These are phyloP conservation scores for Claviceps paspali DNA, from an alignment of 2,329 filamentous ascomycete species.

Conservation along the genomic window DNA sequence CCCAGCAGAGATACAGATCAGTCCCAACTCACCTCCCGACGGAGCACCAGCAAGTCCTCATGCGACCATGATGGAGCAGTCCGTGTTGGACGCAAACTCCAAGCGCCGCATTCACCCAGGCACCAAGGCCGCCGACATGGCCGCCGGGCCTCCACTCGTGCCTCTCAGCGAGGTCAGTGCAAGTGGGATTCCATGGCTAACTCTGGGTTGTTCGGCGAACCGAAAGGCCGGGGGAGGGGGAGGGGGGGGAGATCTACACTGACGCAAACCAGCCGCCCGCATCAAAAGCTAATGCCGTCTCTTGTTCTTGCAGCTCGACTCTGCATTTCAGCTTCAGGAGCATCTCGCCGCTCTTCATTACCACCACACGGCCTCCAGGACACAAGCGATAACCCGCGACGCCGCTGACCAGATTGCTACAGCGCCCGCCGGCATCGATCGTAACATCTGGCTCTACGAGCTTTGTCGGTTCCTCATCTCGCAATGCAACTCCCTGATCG, in stretches of 20 bases:
- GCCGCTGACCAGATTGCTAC: slow-evolving; percentile 63
- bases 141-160: slow-evolving; percentile 74
- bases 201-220: too few species aligned
- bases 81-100: slow-evolving; percentile 55
- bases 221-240: too few species aligned
- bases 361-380: slow-evolving; percentile 54
- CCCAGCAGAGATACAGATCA: slow-evolving; percentile 85
- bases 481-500: slow-evolving; percentile 83
- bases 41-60: slow-evolving; percentile 37
- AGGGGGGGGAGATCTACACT: too few species aligned
- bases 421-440: slow-evolving; percentile 68
- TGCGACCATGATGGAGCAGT: slow-evolving; percentile 47
- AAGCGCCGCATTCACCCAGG: slow-evolving; percentile 80
- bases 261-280: too few species aligned
- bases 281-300: too few species aligned
- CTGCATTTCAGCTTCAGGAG: slow-evolving; percentile 92
- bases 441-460: slow-evolving; percentile 91
- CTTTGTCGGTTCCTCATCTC: slow-evolving; percentile 91
- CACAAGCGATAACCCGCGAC: slow-evolving; percentile 57
- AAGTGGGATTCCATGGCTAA: neutral
- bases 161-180: slow-evolving; percentile 62
- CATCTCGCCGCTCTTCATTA: slow-evolving; percentile 88
- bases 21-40: slow-evolving; percentile 57
- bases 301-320: slow-evolving; percentile 56
- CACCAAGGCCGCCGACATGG: slow-evolving; percentile 85